phyloP scores from a whole-genome alignment of 805 yeast genomes.

The Cyberlindnera mississippiensis region DNA sequence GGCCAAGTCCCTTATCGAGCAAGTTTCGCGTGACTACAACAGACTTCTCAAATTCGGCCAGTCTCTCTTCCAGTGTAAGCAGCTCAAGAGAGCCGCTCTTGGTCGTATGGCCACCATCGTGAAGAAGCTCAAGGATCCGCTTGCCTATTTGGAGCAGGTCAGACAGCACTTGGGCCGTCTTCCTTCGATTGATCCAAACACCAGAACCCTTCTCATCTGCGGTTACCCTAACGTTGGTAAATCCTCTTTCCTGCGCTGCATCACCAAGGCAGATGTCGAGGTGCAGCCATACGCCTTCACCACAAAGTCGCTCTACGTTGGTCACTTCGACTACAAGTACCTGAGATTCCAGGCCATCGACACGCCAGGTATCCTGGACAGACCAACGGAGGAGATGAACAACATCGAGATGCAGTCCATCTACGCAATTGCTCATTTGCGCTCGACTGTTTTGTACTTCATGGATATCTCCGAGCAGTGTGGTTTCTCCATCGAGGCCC shows the following conservation, averaged over 20 bases:
- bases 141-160: constrained; percentile 92
- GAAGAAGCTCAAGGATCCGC: constrained; percentile 92
- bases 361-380: constrained; percentile 97
- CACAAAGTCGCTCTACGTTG: constrained; percentile 94
- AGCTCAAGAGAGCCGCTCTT: constrained; percentile 94
- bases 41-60: constrained; percentile 96
- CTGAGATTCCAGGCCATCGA: constrained; percentile 98
- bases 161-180: constrained; percentile 98
- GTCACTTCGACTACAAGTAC: constrained; percentile 98
- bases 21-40: constrained; percentile 92
- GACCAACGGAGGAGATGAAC: constrained; percentile 99
- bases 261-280: constrained; percentile 97
- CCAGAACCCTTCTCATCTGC: constrained; percentile 94
- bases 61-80: constrained; percentile 97
- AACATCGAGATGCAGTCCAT: constrained; percentile 99
- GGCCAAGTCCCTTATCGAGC: constrained; percentile 92
- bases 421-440: constrained; percentile 96
- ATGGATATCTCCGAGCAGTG: constrained; percentile 99
- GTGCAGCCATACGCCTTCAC: constrained; percentile 99
- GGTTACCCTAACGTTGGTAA: constrained; percentile 99
- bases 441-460: constrained; percentile 93
- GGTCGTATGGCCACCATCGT: constrained; percentile 99
- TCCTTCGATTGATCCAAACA: constrained; percentile 97
- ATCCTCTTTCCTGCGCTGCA: constrained; percentile 87
- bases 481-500: constrained; percentile 96